These are phyloP conservation scores for Fusarium floridanum DNA, from an alignment of 2,329 filamentous ascomycete species.

Conservation along the genomic window DNA sequence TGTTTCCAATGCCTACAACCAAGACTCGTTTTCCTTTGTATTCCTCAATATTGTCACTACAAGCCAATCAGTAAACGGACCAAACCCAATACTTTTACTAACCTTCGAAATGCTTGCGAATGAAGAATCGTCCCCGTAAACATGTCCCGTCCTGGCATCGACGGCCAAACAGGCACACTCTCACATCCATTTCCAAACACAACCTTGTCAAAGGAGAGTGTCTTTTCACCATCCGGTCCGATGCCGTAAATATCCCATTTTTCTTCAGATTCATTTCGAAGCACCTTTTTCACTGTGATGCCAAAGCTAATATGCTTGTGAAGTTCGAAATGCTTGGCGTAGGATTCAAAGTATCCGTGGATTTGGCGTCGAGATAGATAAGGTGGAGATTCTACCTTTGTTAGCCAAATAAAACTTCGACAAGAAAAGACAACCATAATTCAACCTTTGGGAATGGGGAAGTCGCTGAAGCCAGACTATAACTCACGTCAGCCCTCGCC, in stretches of 20 bases:
- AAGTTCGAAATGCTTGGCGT: conserved; percentile 1
- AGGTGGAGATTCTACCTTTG: background rate
- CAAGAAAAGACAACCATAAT: background rate
- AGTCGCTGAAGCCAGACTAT: conserved; percentile 13
- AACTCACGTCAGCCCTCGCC: background rate
- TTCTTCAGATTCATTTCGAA: background rate
- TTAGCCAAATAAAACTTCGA: background rate
- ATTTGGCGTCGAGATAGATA: conserved; percentile 2
- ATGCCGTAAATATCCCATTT: background rate
- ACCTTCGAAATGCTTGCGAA: conserved; percentile 9
- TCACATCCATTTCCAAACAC: conserved; percentile 2
- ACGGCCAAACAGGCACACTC: background rate
- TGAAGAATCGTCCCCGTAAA: conserved; percentile 4
- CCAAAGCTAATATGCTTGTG: conserved; percentile 3
- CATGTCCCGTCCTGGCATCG: background rate
- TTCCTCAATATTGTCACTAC: background rate
- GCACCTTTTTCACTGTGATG: background rate
- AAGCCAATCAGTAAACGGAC: background rate
- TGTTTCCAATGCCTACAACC: conserved; percentile 11
- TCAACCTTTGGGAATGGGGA: conserved; percentile 12
- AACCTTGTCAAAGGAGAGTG: background rate
- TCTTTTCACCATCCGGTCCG: background rate
- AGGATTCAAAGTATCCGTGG: conserved; percentile 7
- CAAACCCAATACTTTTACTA: background rate
- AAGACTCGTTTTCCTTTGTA: background rate